A percentile compares a stretch with the other conserved stretches of the same genome.
phyloP scores from a whole-genome alignment of 1,284 basidiomycete genomes.

The Wolfiporia cocos region DNA sequence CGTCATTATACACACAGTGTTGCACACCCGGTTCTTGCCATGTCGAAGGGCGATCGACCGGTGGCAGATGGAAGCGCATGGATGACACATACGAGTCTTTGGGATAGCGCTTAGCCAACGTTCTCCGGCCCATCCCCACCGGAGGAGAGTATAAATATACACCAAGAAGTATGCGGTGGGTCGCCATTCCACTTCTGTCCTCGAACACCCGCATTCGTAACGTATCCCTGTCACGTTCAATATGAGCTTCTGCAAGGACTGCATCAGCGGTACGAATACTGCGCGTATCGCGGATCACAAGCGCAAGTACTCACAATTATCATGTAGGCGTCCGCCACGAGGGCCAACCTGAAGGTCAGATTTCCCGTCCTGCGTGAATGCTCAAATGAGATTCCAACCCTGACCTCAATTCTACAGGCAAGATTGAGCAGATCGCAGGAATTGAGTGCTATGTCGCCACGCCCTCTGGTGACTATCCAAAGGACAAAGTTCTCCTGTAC shows the following conservation, averaged over 20 bases:
- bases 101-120: too few relatives aligned
- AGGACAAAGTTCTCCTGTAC: conserved; percentile 48
- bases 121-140: too few relatives aligned
- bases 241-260: conserved; percentile 10
- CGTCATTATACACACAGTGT: too few relatives aligned
- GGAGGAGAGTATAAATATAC: too few relatives aligned
- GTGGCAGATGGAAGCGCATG: too few relatives aligned
- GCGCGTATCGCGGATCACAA: not conserved
- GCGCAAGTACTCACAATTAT: not conserved
- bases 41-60: too few relatives aligned
- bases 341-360: conserved; percentile 24
- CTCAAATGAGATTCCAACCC: not conserved
- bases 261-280: conserved; percentile 1
- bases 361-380: not conserved
- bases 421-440: conserved; percentile 37
- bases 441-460: conserved; percentile 43
- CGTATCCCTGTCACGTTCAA: too few relatives aligned
- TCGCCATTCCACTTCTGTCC: too few relatives aligned
- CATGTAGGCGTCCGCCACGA: conserved; percentile 26
- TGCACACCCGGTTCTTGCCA: too few relatives aligned
- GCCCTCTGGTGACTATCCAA: conserved; percentile 37
- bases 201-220: too few relatives aligned
- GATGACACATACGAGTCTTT: too few relatives aligned
- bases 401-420: conserved; percentile 16
- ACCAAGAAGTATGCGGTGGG: too few relatives aligned